Base-by-base conservation (phyloP, 106 monocot genomes). In the Dendrobium officinale region DNA sequence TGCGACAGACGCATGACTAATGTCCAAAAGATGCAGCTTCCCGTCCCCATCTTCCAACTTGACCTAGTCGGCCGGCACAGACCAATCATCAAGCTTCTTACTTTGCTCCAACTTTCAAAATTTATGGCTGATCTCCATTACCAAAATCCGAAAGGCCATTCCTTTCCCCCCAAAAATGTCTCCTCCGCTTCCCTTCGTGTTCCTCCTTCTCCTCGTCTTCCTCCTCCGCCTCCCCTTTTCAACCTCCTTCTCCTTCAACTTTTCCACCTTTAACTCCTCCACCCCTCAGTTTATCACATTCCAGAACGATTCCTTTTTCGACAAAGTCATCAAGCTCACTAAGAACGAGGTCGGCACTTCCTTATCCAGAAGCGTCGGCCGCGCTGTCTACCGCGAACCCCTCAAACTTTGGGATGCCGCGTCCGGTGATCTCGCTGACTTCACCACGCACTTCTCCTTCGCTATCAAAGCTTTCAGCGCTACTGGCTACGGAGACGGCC, bases 381-480 rank as follows among this genome's bases (percentile, higher is more conserved):
- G 87, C 77, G 89, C 81, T 15, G 72, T 77, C 13, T 92, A 85
- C 84, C 29, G 55, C 10, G 54, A 83, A 6, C 83, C 85, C 41
- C 40, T 92, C 2, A 51, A 48, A 9, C 43, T 89, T 9, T 92
- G 85, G 83, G 83, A 92, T 76, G 6, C 37, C 4, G 73, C 58
- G 33, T 75, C 87, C 9, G 82, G 82, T 22, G 44, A 86, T 40
- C 66, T 88, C 5, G 77, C 84, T 0, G 78, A 80, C 79, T 89
- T 90, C 79, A 79, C 78, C 17, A 89, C 93, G 15, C 81, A 81
- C 40, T 93, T 95, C 86, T 80, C 87, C 44, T 95, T 95, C 93
- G 29, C 67, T 20, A 93, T 95, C 68, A 45, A 86, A 17, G 66
- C 81, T 4, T 9, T 70, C 10, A 76, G 82, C 66, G 0, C 8